A percentile compares a stretch with the other conserved stretches of the same genome.
These are phyloP conservation scores for Chytriomyces hyalinus DNA, from an alignment of 192 early-diverging fungal genomes.

Conservation along the genomic window DNA sequence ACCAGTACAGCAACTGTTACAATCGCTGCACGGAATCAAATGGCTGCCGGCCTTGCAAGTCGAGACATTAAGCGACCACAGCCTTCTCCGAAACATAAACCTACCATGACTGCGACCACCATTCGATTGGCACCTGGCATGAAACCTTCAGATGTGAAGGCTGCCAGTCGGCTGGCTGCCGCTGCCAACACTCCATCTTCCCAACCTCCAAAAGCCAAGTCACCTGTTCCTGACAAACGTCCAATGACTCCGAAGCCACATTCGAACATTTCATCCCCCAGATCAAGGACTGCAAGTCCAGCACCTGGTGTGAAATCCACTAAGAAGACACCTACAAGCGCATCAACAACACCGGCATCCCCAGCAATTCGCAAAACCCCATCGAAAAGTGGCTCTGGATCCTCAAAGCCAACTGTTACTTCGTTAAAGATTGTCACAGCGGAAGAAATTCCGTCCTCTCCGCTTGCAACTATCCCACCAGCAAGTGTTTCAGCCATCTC, in stretches of 20 bases:
- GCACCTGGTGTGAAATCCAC: background rate
- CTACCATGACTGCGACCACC: conserved; percentile 27
- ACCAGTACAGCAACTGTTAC: conserved; percentile 34
- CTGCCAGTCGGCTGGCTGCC: background rate
- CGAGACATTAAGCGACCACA: conserved; percentile 5
- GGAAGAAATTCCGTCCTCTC: too few relatives aligned
- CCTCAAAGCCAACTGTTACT: too few relatives aligned
- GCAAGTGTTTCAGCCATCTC: too few relatives aligned
- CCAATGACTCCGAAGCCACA: too few relatives aligned
- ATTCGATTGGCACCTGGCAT: conserved; percentile 17
- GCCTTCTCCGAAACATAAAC: background rate
- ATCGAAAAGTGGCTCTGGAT: too few relatives aligned
- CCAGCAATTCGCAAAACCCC: too few relatives aligned
- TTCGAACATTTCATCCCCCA: too few relatives aligned
- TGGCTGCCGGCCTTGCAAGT: conserved; percentile 19
- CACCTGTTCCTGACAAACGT: too few relatives aligned
- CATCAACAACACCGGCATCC: too few relatives aligned
- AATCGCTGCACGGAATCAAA: conserved; percentile 29
- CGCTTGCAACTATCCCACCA: too few relatives aligned
- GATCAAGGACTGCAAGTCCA: background rate
- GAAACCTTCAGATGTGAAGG: conserved; percentile 1
- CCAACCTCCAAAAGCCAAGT: too few relatives aligned
- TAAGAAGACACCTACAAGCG: background rate
- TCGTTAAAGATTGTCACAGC: too few relatives aligned
- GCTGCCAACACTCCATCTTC: background rate